phyloP scores from a whole-genome alignment of 352 stramenopile genomes.

The Peronospora belbahrii region DNA sequence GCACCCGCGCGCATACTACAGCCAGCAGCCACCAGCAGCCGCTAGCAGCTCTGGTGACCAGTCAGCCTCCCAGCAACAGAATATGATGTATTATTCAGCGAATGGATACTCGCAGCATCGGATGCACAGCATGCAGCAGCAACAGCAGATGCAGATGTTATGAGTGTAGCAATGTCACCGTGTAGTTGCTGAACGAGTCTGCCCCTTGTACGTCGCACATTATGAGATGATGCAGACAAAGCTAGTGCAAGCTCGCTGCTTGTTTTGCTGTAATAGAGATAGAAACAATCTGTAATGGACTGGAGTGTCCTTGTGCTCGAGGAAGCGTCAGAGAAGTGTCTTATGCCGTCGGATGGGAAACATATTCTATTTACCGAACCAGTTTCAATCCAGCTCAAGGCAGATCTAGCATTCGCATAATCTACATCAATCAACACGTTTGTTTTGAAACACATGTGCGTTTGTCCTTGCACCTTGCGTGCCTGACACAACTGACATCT shows the following conservation, averaged over 20 bases:
- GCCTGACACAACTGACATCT: constrained; percentile 16
- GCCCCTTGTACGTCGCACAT: constrained; percentile 15
- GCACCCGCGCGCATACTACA: constrained; percentile 37
- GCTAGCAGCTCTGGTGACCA: constrained; percentile 17
- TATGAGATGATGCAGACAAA: constrained; percentile 18
- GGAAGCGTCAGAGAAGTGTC: constrained; percentile 12
- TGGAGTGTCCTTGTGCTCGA: constrained; percentile 13
- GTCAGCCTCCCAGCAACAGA: constrained; percentile 25
- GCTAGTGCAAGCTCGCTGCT: constrained; percentile 16
- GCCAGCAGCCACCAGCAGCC: constrained; percentile 24
- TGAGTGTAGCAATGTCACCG: constrained; percentile 24
- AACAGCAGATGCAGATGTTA: constrained; percentile 66
- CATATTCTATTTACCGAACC: constrained; percentile 12
- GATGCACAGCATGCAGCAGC: constrained; percentile 61
- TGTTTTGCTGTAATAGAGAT: constrained; percentile 31
- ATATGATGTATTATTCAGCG: constrained; percentile 72
- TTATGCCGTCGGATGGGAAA: constrained; percentile 22
- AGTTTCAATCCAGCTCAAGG: constrained; percentile 27
- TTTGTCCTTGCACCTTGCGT: constrained; percentile 6
- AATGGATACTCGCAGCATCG: constrained; percentile 54
- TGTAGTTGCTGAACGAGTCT: constrained; percentile 17
- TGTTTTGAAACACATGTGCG: constrained; percentile 4
- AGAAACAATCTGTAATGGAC: constrained; percentile 24
- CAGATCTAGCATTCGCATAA: constrained; percentile 17
- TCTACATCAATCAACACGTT: constrained; percentile 10